Percentiles rank a stretch among this genome's conserved stretches.
Conservation (phyloP, 1,284 basidiomycete genomes). For the Tilletiaria anomala region DNA sequence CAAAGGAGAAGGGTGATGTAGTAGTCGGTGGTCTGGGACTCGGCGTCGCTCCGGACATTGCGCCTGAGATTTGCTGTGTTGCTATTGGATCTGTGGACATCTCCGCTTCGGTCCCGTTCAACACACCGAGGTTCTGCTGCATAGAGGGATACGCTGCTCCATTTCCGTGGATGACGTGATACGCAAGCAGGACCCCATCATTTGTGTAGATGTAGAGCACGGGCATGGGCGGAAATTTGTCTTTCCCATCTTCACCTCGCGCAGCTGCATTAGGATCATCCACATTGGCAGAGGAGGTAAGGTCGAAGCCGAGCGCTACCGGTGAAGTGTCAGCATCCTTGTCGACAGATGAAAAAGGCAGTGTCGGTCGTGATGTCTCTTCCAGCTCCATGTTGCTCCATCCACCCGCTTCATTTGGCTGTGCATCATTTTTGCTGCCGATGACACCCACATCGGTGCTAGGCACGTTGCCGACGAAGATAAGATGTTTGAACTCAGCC, state of each 20-base stretch:
- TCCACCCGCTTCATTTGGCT: slow-evolving; percentile 35
- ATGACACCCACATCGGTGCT: slow-evolving; percentile 63
- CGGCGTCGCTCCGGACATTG: too few relatives aligned
- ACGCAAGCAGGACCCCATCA: slow-evolving; percentile 63
- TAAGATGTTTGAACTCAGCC: slow-evolving; percentile 51
- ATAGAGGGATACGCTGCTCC: slow-evolving; percentile 43
- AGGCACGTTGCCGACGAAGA: slow-evolving; percentile 57
- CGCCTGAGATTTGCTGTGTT: too few relatives aligned
- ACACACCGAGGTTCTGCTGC: slow-evolving; percentile 20
- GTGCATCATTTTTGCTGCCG: slow-evolving; percentile 41
- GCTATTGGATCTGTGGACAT: neutral
- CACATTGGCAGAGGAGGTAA: slow-evolving; percentile 49
- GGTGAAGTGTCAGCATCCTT: slow-evolving; percentile 59
- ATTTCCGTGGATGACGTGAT: slow-evolving; percentile 54
- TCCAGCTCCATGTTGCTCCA: slow-evolving; percentile 63
- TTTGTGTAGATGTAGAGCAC: slow-evolving; percentile 62
- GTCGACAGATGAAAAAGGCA: slow-evolving; percentile 52
- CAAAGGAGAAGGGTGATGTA: slow-evolving; percentile 5
- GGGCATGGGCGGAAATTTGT: slow-evolving; percentile 46
- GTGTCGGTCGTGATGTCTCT: slow-evolving; percentile 53
- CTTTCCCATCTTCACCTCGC: slow-evolving; percentile 41
- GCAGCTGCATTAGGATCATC: slow-evolving; percentile 48
- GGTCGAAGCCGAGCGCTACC: slow-evolving; percentile 54
- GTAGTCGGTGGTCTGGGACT: neutral
- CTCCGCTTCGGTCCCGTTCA: neutral